phyloP scores from a whole-genome alignment of 2,329 filamentous ascomycete species.

The Sporothrix mexicana region DNA sequence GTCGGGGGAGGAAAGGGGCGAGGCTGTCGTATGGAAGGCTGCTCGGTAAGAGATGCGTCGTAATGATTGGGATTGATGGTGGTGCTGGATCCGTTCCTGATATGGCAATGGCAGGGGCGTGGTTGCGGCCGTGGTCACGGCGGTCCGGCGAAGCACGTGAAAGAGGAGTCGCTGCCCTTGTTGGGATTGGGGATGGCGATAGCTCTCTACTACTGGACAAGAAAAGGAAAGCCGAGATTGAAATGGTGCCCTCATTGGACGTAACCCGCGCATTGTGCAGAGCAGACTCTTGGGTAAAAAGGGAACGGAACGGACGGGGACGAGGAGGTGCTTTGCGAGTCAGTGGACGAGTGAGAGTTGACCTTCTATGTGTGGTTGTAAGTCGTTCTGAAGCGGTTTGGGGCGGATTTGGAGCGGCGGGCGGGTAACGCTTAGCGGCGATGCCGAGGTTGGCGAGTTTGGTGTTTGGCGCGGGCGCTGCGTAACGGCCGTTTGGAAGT shows the following conservation, averaged over 20 bases:
- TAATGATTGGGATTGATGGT: not conserved
- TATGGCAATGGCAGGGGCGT: not conserved
- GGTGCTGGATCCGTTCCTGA: not conserved
- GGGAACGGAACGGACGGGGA: not conserved
- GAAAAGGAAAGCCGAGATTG: constrained; percentile 16
- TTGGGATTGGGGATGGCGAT: not conserved
- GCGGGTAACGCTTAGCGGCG: constrained; percentile 31
- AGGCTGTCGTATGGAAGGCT: not conserved
- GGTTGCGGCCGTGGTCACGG: not conserved
- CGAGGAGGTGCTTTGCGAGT: not conserved
- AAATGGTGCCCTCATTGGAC: constrained; percentile 16
- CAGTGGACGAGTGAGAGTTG: not conserved
- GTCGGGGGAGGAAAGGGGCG: not conserved
- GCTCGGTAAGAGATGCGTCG: not conserved
- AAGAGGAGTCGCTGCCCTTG: constrained; percentile 22
- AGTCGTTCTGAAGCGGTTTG: not conserved
- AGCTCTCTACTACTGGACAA: not conserved
- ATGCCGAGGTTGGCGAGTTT: constrained; percentile 28
- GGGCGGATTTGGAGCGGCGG: not conserved
- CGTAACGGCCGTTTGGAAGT: not conserved
- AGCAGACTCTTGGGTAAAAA: no score
- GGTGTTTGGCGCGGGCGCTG: not conserved
- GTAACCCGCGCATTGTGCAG: constrained; percentile 26
- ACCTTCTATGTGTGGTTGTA: no score
- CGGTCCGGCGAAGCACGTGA: constrained; percentile 11